Conservation (phyloP, 768 basidiomycete genomes). For the Leccinum pellstonianum region DNA sequence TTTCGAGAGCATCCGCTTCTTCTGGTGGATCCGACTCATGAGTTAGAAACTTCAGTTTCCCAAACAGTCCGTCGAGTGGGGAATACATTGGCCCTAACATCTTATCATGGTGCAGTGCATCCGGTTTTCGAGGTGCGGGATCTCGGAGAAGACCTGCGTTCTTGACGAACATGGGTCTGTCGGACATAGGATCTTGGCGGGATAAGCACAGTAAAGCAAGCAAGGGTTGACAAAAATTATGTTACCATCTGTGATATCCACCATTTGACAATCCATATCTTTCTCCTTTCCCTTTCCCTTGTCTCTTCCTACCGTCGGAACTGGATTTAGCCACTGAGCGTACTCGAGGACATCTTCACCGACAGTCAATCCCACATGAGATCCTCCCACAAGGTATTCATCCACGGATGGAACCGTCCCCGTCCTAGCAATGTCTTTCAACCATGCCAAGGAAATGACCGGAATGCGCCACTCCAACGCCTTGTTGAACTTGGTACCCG, state of each 20-base stretch:
- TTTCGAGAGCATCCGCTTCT: background rate
- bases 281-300: slow-evolving; percentile 37
- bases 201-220: background rate
- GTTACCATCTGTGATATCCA: slow-evolving; percentile 42
- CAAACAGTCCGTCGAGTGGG: slow-evolving; percentile 24
- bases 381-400: slow-evolving; percentile 33
- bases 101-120: background rate
- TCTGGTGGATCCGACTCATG: slow-evolving; percentile 23
- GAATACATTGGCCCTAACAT: background rate
- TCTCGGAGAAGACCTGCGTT: slow-evolving; percentile 25
- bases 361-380: slow-evolving; percentile 41
- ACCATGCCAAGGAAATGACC: slow-evolving; percentile 70
- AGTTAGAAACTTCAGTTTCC: slow-evolving; percentile 35
- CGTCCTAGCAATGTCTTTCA: slow-evolving; percentile 53
- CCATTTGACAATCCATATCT: slow-evolving; percentile 28
- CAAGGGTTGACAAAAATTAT: background rate
- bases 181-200: slow-evolving; percentile 5
- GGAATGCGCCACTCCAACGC: slow-evolving; percentile 78
- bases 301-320: slow-evolving; percentile 12
- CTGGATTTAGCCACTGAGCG: background rate
- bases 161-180: slow-evolving; percentile 20
- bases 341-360: slow-evolving; percentile 21
- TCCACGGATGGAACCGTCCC: slow-evolving; percentile 46
- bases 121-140: background rate
- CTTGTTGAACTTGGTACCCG: slow-evolving; percentile 74